These are phyloP conservation scores for Hygrophoropsis aurantiaca DNA, from an alignment of 768 basidiomycete species.

Conservation along the genomic window DNA sequence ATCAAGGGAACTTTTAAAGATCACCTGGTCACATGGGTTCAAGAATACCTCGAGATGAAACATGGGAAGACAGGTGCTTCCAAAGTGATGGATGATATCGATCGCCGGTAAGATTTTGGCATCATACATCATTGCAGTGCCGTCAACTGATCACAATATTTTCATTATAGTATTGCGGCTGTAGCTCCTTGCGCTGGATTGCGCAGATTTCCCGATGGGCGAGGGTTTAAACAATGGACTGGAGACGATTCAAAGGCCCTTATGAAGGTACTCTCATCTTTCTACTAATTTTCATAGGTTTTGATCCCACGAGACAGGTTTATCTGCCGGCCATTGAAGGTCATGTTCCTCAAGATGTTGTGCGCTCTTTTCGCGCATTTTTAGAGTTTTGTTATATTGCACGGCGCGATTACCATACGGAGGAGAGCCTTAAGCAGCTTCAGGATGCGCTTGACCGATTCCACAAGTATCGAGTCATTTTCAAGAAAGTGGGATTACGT, in stretches of 20 bases:
- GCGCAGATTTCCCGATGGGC: slow-evolving; percentile 13
- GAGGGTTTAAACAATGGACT: slow-evolving; percentile 17
- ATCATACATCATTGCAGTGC: background rate
- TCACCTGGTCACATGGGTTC: slow-evolving; percentile 12
- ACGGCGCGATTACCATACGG: slow-evolving; percentile 5
- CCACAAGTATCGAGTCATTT: slow-evolving; percentile 11
- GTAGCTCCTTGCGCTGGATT: slow-evolving; percentile 13
- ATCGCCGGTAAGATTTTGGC: slow-evolving; percentile 28
- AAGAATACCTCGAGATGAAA: slow-evolving; percentile 2
- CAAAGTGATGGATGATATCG: slow-evolving; percentile 31
- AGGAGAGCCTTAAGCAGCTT: slow-evolving; percentile 9
- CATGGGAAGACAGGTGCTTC: slow-evolving; percentile 4
- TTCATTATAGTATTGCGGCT: slow-evolving; percentile 12
- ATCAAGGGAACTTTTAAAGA: slow-evolving; percentile 13
- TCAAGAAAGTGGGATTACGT: slow-evolving; percentile 6
- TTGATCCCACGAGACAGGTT: background rate
- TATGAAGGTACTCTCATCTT: slow-evolving; percentile 17
- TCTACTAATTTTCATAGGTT: background rate
- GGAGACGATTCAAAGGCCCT: slow-evolving; percentile 21
- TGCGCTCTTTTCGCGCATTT: slow-evolving; percentile 18
- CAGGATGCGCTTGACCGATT: slow-evolving; percentile 9
- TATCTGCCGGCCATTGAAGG: slow-evolving; percentile 13
- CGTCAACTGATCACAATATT: background rate
- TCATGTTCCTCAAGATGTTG: slow-evolving; percentile 9
- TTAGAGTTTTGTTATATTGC: slow-evolving; percentile 24